Conservation (phyloP, 371 early-diverging fungal genomes). For the Mucor mucedo region DNA sequence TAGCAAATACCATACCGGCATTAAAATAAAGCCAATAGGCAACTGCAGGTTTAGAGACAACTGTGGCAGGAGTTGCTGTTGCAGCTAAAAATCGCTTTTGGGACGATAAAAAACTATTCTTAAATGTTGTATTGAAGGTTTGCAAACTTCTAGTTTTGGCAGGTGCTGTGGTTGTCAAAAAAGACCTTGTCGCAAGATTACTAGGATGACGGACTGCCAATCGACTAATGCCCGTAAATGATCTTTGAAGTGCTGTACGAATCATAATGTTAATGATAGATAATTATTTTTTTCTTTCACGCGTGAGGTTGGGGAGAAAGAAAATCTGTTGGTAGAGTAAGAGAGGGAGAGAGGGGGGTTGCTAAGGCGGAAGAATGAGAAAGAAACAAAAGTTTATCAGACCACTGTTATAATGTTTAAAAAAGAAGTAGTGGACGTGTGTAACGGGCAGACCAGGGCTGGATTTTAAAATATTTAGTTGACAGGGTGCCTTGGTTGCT, state of each 20-base stretch:
- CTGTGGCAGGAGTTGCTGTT: neutral
- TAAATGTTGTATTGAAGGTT: neutral
- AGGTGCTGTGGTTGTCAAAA: neutral
- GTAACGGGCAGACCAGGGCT: neutral
- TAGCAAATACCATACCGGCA: constrained; percentile 88
- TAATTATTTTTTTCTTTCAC: neutral
- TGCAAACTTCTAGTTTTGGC: constrained; percentile 1
- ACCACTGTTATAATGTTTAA: neutral
- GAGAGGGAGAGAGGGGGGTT: constrained; percentile 9
- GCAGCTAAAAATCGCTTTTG: neutral
- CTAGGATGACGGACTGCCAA: constrained; percentile 1
- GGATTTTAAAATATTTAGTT: neutral
- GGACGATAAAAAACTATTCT: neutral
- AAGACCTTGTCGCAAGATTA: constrained; percentile 1
- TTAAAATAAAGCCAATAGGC: constrained; percentile 93
- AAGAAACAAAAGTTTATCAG: neutral
- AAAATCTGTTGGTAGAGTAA: neutral
- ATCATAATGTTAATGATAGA: constrained; percentile 2
- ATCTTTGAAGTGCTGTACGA: constrained; percentile 13
- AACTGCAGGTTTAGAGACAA: constrained; percentile 69
- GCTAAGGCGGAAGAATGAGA: neutral
- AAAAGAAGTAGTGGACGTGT: neutral
- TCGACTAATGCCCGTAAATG: neutral
- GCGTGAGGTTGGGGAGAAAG: too few species aligned
- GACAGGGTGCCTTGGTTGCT: neutral